A percentile compares a stretch with the other conserved stretches of the same genome.
phyloP scores from a whole-genome alignment of 352 stramenopile species.

The Phytophthora vignae region DNA sequence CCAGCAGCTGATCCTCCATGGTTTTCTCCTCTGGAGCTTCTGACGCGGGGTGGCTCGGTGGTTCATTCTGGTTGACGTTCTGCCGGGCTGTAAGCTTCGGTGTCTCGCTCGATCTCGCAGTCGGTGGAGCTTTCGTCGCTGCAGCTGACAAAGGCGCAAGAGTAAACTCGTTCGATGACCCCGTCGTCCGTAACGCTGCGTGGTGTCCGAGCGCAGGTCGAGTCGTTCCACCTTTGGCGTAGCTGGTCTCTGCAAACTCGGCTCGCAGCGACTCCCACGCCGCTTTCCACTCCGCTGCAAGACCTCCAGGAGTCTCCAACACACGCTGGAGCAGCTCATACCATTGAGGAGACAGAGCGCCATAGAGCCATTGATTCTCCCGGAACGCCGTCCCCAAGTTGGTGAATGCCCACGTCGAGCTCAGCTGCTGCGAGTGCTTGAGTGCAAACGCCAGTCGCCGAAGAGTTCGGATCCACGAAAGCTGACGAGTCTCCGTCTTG shows the following conservation, averaged over 20 bases:
- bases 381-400: constrained; percentile 43
- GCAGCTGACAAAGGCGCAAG: constrained; percentile 14
- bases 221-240: constrained; percentile 16
- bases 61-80: constrained; percentile 15
- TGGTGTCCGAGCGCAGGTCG: constrained; percentile 7
- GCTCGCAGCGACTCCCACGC: constrained; percentile 58
- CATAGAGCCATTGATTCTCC: constrained; percentile 55
- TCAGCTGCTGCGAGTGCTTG: constrained; percentile 52
- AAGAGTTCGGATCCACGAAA: constrained; percentile 34
- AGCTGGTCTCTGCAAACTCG: constrained; percentile 53
- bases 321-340: constrained; percentile 40
- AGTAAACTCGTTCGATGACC: constrained; percentile 19
- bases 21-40: constrained; percentile 41
- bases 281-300: constrained; percentile 61
- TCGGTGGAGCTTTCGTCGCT: constrained; percentile 13
- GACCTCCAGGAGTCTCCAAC: constrained; percentile 41
- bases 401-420: constrained; percentile 47
- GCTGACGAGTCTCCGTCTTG: constrained; percentile 4
- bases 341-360: constrained; percentile 33
- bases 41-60: constrained; percentile 5
- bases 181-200: constrained; percentile 2
- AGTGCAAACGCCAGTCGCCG: constrained; percentile 35
- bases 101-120: constrained; percentile 6
- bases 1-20: constrained; percentile 57
- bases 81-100: constrained; percentile 13